Conservation (phyloP, 2,329 filamentous ascomycete genomes). For the Aspergillus chevalieri region DNA sequence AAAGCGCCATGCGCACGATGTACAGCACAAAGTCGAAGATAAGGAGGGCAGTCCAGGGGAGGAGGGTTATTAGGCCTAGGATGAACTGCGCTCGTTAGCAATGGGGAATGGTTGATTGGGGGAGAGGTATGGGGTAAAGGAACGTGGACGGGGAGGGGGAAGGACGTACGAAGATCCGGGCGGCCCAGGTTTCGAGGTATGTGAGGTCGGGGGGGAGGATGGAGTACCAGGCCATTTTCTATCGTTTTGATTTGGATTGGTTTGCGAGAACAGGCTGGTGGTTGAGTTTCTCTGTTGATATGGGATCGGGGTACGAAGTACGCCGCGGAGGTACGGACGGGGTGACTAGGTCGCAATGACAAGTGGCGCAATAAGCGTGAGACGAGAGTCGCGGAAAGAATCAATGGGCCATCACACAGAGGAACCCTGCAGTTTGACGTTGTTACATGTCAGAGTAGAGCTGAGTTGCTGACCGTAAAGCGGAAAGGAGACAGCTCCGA, state of each 20-base stretch:
- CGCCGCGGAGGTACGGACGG: too few species aligned
- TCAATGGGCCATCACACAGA: too few species aligned
- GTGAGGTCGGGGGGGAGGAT: slow-evolving; percentile 56
- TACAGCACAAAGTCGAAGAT: slow-evolving; percentile 61
- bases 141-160: slow-evolving; percentile 1
- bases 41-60: slow-evolving; percentile 57
- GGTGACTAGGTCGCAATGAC: too few species aligned
- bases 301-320: not conserved
- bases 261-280: not conserved
- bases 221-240: slow-evolving; percentile 58
- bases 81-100: slow-evolving; percentile 44
- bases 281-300: not conserved
- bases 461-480: too few species aligned
- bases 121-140: slow-evolving; percentile 1
- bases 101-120: not conserved
- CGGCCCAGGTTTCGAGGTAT: slow-evolving; percentile 57
- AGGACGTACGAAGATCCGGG: slow-evolving; percentile 54
- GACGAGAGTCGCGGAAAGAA: too few species aligned
- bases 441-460: too few species aligned
- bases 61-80: slow-evolving; percentile 55
- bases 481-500: not conserved
- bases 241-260: not conserved
- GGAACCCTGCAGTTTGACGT: too few species aligned
- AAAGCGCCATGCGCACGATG: slow-evolving; percentile 51
- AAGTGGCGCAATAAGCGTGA: too few species aligned